phyloP scores from a whole-genome alignment of 23 red algal species.

The Cyanidiococcus yangmingshanensis region DNA sequence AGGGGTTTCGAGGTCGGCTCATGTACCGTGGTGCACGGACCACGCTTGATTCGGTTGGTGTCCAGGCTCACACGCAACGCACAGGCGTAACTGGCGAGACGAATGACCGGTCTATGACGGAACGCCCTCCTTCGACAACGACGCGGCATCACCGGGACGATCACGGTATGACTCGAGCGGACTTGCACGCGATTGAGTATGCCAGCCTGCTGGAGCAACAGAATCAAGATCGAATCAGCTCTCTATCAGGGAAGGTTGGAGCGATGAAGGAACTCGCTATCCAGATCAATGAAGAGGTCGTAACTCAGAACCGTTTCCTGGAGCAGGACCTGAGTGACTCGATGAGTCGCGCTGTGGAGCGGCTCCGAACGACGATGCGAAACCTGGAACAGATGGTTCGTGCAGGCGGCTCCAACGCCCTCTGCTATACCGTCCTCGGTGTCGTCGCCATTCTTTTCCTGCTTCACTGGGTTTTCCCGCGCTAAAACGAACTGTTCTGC shows the following conservation, averaged over 20 bases:
- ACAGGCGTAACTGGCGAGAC: too few species aligned
- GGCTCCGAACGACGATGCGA: neutral
- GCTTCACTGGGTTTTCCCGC: slow-evolving; percentile 2
- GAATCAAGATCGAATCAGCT: neutral
- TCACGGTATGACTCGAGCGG: neutral
- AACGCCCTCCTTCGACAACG: too few species aligned
- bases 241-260: neutral
- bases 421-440: neutral
- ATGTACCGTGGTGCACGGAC: too few species aligned
- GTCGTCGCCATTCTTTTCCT: neutral
- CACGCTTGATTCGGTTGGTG: too few species aligned
- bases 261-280: neutral
- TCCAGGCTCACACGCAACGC: too few species aligned
- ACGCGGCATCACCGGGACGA: too few species aligned
- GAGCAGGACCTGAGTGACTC: neutral
- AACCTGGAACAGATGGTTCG: slow-evolving; percentile 7
- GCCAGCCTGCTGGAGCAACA: neutral
- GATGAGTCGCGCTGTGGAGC: neutral
- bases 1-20: too few species aligned
- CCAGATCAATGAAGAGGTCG: slow-evolving; percentile 13
- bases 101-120: too few species aligned
- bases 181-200: neutral
- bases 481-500: neutral
- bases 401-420: neutral
- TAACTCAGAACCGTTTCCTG: slow-evolving; percentile 1